Percentiles rank a stretch among this genome's conserved stretches.
Evolutionary conservation across 2,329 filamentous ascomycete genomes (phyloP).

Genomic region (Blastomyces gilchristii): DNA sequence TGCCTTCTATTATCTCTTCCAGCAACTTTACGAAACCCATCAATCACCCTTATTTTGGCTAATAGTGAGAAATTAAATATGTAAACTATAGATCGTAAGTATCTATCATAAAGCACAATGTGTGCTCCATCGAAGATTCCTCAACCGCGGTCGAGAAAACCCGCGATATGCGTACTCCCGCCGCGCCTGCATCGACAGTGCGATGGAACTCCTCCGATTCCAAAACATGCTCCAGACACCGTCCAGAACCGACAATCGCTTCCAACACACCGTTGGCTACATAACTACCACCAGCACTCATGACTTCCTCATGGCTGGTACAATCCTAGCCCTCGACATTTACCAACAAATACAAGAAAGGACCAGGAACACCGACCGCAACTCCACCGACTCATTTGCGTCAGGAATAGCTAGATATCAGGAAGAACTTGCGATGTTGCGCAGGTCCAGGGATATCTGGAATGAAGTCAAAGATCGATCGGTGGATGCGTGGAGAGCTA

Average conservation of each 20-base stretch:
- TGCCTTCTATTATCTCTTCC: not conserved
- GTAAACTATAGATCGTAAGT: constrained; percentile 50
- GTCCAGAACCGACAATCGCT: constrained; percentile 58
- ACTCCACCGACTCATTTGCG: constrained; percentile 34
- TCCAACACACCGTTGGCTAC: constrained; percentile 67
- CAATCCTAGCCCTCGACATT: constrained; percentile 73
- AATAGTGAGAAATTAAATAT: not conserved
- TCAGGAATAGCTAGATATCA: constrained; percentile 35
- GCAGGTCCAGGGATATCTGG: constrained; percentile 69
- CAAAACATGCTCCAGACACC: constrained; percentile 67
- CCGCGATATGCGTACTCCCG: constrained; percentile 75
- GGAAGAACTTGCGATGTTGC: constrained; percentile 67
- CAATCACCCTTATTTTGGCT: constrained; percentile 4
- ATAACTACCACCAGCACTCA: constrained; percentile 69
- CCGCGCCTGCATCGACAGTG: constrained; percentile 73
- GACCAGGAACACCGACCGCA: constrained; percentile 23
- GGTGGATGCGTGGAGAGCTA: constrained; percentile 84
- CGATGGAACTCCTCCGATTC: constrained; percentile 68
- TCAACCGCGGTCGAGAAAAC: constrained; percentile 66
- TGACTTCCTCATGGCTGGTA: constrained; percentile 77
- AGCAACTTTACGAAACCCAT: not conserved
- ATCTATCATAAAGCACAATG: constrained; percentile 83
- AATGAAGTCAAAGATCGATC: constrained; percentile 63
- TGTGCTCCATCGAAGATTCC: constrained; percentile 78
- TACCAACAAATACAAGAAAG: constrained; percentile 46